phyloP scores from a whole-genome alignment of 2,329 filamentous ascomycete species.

The Magnaporthiopsis incrustans region DNA sequence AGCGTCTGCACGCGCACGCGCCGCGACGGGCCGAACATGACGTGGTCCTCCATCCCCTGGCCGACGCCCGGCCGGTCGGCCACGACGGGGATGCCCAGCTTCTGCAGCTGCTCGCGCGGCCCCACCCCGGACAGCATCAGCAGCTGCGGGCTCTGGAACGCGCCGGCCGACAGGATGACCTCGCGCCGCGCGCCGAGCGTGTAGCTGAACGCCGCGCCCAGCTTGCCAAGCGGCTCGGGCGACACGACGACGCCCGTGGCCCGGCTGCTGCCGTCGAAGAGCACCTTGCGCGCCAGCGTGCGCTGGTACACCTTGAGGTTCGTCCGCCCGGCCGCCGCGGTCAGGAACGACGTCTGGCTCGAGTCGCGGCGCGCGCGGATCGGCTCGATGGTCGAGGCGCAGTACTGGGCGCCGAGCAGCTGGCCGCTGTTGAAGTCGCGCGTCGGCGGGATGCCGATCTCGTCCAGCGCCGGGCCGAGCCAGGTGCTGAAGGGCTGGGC shows the following conservation, averaged over 20 bases:
- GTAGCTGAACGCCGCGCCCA: conserved; percentile 7
- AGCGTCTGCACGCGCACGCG: conserved; percentile 15
- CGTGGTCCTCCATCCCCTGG: conserved; percentile 30
- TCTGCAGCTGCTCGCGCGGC: conserved; percentile 29
- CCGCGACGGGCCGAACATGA: conserved; percentile 10
- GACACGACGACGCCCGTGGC: conserved; percentile 7
- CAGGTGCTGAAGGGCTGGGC: conserved; percentile 17
- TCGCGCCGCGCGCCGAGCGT: conserved; percentile 24
- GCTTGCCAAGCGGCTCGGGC: conserved; percentile 4
- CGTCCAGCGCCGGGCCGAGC: conserved; percentile 24
- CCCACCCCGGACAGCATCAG: conserved; percentile 39
- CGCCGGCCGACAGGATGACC: conserved; percentile 33
- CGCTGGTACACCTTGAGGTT: conserved; percentile 30
- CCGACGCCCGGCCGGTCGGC: conserved; percentile 29
- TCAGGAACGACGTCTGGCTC: conserved; percentile 28
- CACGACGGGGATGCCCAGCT: conserved; percentile 28
- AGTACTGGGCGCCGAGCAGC: conserved; percentile 24
- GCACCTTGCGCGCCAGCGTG: conserved; percentile 26
- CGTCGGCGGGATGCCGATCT: conserved; percentile 28
- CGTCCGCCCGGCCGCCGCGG: conserved; percentile 16
- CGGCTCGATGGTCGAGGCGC: conserved; percentile 21
- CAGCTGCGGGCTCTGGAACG: conserved; percentile 32
- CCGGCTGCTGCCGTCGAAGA: conserved; percentile 4
- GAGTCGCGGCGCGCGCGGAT: conserved; percentile 16
- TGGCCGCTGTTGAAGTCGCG: conserved; percentile 32